Percentiles rank a stretch among this genome's conserved stretches.
Evolutionary conservation across 441 rosid genomes (phyloP).

Genomic region (Theobroma grandiflorum): DNA sequence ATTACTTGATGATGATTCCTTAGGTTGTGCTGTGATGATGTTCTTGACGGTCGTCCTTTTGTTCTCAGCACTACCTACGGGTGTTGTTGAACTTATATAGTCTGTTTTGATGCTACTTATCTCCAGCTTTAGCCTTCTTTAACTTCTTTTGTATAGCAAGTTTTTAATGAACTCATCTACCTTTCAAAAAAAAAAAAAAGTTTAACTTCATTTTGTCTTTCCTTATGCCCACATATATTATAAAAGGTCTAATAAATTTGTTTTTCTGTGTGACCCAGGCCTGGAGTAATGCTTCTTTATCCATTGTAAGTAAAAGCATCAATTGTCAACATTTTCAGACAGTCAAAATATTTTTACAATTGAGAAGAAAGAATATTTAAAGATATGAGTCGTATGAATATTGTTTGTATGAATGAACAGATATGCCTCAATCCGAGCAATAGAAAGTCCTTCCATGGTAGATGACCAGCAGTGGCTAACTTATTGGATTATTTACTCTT

Average conservation of each 20-base stretch:
- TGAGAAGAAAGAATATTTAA: neutral
- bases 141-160: too few relatives aligned
- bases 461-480: conserved; percentile 86
- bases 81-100: too few relatives aligned
- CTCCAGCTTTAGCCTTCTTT: too few relatives aligned
- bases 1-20: too few relatives aligned
- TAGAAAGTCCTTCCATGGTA: conserved; percentile 64
- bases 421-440: conserved; percentile 75
- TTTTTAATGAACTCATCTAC: too few relatives aligned
- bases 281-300: conserved; percentile 88
- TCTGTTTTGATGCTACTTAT: too few relatives aligned
- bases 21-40: too few relatives aligned
- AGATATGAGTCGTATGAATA: neutral
- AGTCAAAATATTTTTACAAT: too few relatives aligned
- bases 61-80: too few relatives aligned
- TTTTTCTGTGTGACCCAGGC: conserved; percentile 51
- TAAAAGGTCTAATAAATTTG: neutral
- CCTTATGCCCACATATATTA: neutral
- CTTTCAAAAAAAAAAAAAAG: too few relatives aligned
- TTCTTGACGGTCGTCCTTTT: too few relatives aligned
- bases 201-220: neutral
- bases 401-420: conserved; percentile 31
- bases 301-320: conserved; percentile 71
- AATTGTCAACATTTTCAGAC: neutral
- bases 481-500: conserved; percentile 77